Base-by-base conservation (phyloP, 2,329 filamentous ascomycete species). In the Sporothrix dimorphospora region DNA sequence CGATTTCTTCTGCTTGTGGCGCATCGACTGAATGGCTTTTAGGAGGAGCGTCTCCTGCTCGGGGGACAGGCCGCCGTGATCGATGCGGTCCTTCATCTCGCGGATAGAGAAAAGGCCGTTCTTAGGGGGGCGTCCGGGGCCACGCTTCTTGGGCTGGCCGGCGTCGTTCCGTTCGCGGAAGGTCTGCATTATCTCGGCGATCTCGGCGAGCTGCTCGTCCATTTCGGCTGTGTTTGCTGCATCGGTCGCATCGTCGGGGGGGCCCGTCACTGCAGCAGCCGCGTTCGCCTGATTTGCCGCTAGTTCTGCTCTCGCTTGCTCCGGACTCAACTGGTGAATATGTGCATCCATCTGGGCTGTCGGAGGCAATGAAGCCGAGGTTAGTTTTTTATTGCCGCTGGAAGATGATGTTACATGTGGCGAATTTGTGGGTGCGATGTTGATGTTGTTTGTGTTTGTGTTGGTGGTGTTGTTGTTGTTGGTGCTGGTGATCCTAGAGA, bases 101-200 rank as follows among this genome's bases (percentile, higher is more conserved):
- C 92, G 86, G 81, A 94, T 94, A 1, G 92, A 94, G 89, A 94
- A 93, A 78, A 94, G 87, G 38, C 92, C 92, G 77, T 94, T 92
- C 82, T 94, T 94, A 0, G 92, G 92, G 24, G 92, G 92, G 70
- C 92, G 85, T n/a, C 92, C 92, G 11, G 92, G 92, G 16, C 92
- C 92, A 76, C 92, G 89, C 74, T 91, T 90, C 81, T 89, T 91
- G 38, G 88, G 87, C 40, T 88, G 81, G 40, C 63, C 45, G 3
- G 70, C 65, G 1, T 57, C 69, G 24, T 21, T 57, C 9, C 24
- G 59, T 38, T 69, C 40, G 45, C 66, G 63, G 24, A 57, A 71
- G n/a, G 30, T n/a, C 45, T 59, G 49, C 70, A 71, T 71, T 55
- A 71, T 71, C 30, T 69, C 65, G 42, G 66, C 27, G 7, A 65